Evolutionary conservation across 2,329 filamentous ascomycete species (phyloP).

Genomic region (Colletotrichum sansevieriae): DNA sequence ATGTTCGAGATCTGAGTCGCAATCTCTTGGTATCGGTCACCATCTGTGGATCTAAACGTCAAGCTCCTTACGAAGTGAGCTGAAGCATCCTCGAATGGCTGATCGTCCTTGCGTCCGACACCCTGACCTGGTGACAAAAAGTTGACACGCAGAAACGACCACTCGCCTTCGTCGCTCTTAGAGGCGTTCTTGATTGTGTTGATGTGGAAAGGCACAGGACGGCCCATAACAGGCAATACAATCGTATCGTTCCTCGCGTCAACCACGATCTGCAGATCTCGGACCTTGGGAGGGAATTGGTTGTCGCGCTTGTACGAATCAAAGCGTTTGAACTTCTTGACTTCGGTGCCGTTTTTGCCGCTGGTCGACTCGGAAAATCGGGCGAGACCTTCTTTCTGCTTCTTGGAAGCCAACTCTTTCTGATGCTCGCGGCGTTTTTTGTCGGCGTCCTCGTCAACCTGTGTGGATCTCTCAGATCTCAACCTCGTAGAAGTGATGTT

Average conservation of each 20-base stretch:
- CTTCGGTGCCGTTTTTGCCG: conserved; percentile 87
- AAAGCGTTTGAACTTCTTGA: conserved; percentile 99
- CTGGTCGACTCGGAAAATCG: conserved; percentile 88
- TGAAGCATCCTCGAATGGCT: conserved; percentile 95
- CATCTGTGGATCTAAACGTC: conserved; percentile 93
- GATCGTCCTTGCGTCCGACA: conserved; percentile 96
- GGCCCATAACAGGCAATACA: conserved; percentile 95
- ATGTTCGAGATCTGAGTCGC: conserved; percentile 94
- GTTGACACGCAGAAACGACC: conserved; percentile 94
- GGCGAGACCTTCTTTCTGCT: conserved; percentile 88
- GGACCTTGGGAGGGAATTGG: conserved; percentile 85
- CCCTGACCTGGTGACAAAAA: conserved; percentile 97
- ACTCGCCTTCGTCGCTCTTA: conserved; percentile 96
- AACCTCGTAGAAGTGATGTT: conserved; percentile 96
- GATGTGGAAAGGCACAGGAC: conserved; percentile 98
- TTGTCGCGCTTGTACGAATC: conserved; percentile 99
- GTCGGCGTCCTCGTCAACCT: conserved; percentile 91
- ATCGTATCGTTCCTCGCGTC: conserved; percentile 92
- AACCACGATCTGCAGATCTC: conserved; percentile 89
- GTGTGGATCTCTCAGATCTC: conserved; percentile 89
- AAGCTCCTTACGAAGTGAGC: conserved; percentile 96
- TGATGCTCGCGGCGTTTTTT: conserved; percentile 90
- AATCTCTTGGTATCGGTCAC: conserved; percentile 89
- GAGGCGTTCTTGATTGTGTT: conserved; percentile 98
- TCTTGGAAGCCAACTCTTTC: conserved; percentile 87